Evolutionary conservation across 2,329 filamentous ascomycete species (phyloP), one percentile per base, ranked within the genome.

Genomic region (Sporothrix phasma): DNA sequence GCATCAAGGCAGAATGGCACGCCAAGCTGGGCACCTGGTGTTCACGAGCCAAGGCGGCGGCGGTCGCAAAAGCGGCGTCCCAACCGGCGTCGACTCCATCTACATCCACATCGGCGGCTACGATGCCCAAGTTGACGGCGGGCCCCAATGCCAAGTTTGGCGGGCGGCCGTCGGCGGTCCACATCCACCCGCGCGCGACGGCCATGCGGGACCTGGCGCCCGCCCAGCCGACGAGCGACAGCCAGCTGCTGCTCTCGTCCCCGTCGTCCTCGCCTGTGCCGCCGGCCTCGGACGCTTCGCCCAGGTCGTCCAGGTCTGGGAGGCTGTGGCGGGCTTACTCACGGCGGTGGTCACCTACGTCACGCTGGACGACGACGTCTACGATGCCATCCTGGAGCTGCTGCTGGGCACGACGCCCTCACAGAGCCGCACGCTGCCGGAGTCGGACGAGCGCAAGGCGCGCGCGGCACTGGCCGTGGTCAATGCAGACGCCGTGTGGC

Each of bases 401-500:
- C 73, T 94, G 29, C 78, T 73, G 2, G 80, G 80, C 37, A 72
- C 78, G 43, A 69, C 87, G 51, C 74, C 78, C 17, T 19, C 61
- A 73, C 71, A 46, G 76, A 78, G 22, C 17, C 60, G 10, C 56
- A 49, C 64, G 46, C 49, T 68, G 29, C 46, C 66, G 34, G 68
- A 86, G 51, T 74, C 78, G 59, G 74, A 72, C 39, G 76, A 79
- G 31, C 63, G 70, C 1, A 77, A 82, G 56, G 80, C 87, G 11
- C 80, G 78, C 56, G 74, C 76, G 39, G 84, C 83, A 11, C 74
- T 94, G 53, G 84, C 88, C 68, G 75, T 72, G 3, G 76, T 88
- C 62, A 92, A 93, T 72, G 77, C 81, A 0, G 90, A 94, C 76
- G 87, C 88, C 1, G 87, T 94, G 3, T 95, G 90, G 90, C 74